Percentiles rank a stretch among this genome's conserved stretches.
Conservation (phyloP, 495 filamentous ascomycete genomes). For the Lasiosphaeria hispida region DNA sequence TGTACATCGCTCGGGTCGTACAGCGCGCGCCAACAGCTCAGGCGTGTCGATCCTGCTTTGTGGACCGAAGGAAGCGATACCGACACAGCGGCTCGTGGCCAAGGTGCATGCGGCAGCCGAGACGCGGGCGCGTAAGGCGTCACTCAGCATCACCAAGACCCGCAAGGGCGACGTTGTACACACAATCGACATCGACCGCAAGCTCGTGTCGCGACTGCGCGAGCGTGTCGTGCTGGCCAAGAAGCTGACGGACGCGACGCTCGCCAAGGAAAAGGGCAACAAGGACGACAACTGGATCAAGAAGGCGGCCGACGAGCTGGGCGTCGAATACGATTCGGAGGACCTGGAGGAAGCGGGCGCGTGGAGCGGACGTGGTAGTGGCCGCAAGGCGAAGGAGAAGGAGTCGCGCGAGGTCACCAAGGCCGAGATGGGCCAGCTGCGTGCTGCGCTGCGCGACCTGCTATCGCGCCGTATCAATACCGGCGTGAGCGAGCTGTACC, state of each 20-base stretch:
- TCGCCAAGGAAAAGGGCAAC: conserved; percentile 82
- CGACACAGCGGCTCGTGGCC: conserved; percentile 75
- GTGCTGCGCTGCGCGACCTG: conserved; percentile 61
- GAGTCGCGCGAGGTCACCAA: conserved; percentile 66
- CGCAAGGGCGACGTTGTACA: conserved; percentile 26
- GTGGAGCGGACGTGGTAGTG: conserved; percentile 63
- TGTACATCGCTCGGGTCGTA: conserved; percentile 93
- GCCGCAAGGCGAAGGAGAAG: conserved; percentile 70
- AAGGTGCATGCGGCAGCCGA: conserved; percentile 69
- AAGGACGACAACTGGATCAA: conserved; percentile 83
- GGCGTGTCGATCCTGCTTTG: conserved; percentile 86
- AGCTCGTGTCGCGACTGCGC: conserved; percentile 70
- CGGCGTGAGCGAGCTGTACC: conserved; percentile 87
- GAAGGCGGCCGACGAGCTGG: conserved; percentile 85
- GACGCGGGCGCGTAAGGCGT: conserved; percentile 44
- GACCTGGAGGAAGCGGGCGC: conserved; percentile 64
- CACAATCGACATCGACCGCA: conserved; percentile 79
- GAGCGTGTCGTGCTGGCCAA: conserved; percentile 74
- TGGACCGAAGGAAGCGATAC: conserved; percentile 83
- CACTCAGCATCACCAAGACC: conserved; percentile 53
- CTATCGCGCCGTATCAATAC: conserved; percentile 78
- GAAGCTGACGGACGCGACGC: conserved; percentile 72
- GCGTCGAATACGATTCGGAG: conserved; percentile 89
- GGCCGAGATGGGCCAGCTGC: conserved; percentile 61
- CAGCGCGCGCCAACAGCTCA: conserved; percentile 73